Base-by-base conservation (phyloP, 306 rosid genomes). In the Trifolium dubium region DNA sequence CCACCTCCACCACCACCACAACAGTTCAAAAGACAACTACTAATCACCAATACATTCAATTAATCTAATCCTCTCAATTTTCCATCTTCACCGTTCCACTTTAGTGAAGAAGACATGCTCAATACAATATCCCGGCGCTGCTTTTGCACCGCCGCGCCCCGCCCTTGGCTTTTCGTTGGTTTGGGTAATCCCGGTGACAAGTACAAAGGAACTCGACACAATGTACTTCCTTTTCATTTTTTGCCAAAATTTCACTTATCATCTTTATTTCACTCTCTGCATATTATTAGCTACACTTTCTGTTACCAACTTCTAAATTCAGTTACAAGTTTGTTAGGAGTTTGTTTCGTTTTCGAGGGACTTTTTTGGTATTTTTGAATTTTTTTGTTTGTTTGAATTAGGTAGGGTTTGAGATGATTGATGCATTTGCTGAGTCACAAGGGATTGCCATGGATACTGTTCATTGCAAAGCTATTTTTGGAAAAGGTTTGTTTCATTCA, bases 351-450 rank as follows among this genome's bases (percentile, higher is more conserved):
- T 12, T n/a, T 14, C 6, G 50, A 44, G 50, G 14, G 14, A 13
- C 2, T 53, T 53, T 17, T 44, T 44, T 44, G 15, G 15, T 35
- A 40, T 68, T 35, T 34, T 72, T 47, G 58, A 55, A 18, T 5
- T 10, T 39, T 5, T 56, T 46, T 74, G 23, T 23, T 74, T 56
- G 64, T 81, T 37, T 37, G 40, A 69, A 71, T 34, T 84, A 94
- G 97, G 95, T 88, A 15, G 94, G 98, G 6, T 91, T 89, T 84
- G 88, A 88, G 88, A 86, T 89, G 95, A 89, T 89, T 74, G 98
- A 91, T 78, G 88, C 85, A 58, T 94, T 94, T 78, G 89, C 97
- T 7, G 82, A 79, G 54, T 91, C 92, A 14, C 81, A 81, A 14
- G 90, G 95, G 80, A 94, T 91, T 68, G 69, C 64, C 11, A 86